Percentiles rank a stretch among this genome's conserved stretches.
These are phyloP conservation scores for Emiliania huxleyi DNA, from an alignment of 78 protist genomes.

Conservation along the genomic window DNA sequence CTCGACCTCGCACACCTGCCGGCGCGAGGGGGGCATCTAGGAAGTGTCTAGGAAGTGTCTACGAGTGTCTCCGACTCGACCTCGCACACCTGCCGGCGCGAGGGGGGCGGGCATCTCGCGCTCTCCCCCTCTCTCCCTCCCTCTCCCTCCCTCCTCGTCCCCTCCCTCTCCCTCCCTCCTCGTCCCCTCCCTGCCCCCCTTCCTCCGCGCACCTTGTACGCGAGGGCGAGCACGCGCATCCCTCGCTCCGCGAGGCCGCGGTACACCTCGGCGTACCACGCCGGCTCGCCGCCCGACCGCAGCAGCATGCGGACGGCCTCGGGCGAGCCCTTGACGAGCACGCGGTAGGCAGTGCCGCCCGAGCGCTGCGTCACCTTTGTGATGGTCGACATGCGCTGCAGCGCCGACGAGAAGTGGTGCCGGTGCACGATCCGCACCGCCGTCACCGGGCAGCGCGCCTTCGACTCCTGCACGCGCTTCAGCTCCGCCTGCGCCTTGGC, in stretches of 20 bases:
- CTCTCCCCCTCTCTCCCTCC: too few relatives aligned
- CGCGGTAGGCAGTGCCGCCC: background rate
- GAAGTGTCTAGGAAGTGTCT: too few relatives aligned
- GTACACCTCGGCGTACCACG: background rate
- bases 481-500: background rate
- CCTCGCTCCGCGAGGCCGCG: constrained; percentile 15
- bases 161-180: too few relatives aligned
- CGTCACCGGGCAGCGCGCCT: background rate
- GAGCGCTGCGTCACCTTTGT: background rate
- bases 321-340: constrained; percentile 58
- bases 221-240: constrained; percentile 55
- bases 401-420: constrained; percentile 52
- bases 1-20: background rate
- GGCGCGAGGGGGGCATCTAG: too few relatives aligned
- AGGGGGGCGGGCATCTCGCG: too few relatives aligned
- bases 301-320: constrained; percentile 31
- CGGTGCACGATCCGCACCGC: constrained; percentile 20
- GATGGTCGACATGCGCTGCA: constrained; percentile 49
- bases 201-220: too few relatives aligned
- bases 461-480: background rate
- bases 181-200: too few relatives aligned
- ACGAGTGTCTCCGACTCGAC: too few relatives aligned
- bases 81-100: too few relatives aligned
- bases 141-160: too few relatives aligned
- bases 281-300: background rate